Conservation (phyloP, 2,329 filamentous ascomycete species). For the Phialophora tarda region DNA sequence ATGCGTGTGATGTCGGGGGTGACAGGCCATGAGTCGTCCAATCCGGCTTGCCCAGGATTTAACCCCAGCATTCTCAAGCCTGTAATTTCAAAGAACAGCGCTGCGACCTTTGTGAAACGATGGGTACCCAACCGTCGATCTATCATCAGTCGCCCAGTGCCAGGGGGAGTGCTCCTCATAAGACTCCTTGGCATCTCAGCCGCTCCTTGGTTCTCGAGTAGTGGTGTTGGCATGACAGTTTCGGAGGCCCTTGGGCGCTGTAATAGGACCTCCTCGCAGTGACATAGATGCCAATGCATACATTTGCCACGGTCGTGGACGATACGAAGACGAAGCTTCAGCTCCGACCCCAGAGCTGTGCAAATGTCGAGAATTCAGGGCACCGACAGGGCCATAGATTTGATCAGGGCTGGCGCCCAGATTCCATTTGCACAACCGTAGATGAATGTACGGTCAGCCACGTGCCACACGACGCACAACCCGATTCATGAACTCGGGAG, state of each 20-base stretch:
- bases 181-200: slow-evolving; percentile 8
- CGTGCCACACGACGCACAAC: neutral
- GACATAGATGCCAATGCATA: neutral
- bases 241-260: neutral
- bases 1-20: neutral
- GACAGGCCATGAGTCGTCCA: neutral
- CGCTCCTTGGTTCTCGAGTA: slow-evolving; percentile 3
- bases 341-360: neutral
- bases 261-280: neutral
- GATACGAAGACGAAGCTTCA: neutral
- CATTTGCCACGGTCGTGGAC: neutral
- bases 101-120: neutral
- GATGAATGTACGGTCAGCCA: neutral
- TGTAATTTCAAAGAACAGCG: neutral
- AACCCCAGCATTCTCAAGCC: neutral
- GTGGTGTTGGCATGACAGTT: slow-evolving; percentile 1
- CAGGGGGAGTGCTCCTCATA: neutral
- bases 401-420: neutral
- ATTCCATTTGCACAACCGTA: neutral
- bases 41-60: neutral
- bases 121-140: neutral
- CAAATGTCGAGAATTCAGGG: neutral
- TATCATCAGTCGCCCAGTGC: neutral
- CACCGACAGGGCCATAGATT: neutral
- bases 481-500: no score